Conservation (phyloP, 75 land plant genomes). For the Selaginella tamariscina region DNA sequence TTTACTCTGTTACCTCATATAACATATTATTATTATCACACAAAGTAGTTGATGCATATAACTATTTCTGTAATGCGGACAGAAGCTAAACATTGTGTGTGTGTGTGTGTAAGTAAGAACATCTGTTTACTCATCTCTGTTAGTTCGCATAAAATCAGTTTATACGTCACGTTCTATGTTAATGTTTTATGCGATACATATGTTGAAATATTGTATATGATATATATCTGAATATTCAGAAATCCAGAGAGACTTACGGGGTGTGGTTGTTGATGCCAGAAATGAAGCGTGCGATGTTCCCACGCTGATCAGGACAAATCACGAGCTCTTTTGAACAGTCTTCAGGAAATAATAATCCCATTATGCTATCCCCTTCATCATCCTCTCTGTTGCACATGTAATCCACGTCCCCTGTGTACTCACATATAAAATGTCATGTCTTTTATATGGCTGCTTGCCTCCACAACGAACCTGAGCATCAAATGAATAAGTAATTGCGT, state of each 20-base stretch:
- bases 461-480: constrained; percentile 59
- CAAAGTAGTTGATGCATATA: too few species aligned
- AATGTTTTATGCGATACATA: too few species aligned
- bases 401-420: constrained; percentile 78
- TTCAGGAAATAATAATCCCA: constrained; percentile 46
- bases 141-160: too few species aligned
- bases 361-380: constrained; percentile 77
- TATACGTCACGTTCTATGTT: too few species aligned
- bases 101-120: too few species aligned
- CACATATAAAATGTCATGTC: constrained; percentile 64
- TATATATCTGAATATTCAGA: too few species aligned
- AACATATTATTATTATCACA: neutral
- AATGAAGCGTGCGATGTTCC: constrained; percentile 68
- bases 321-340: constrained; percentile 44
- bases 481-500: constrained; percentile 1
- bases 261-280: constrained; percentile 81
- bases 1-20: neutral
- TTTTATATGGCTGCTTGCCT: constrained; percentile 55
- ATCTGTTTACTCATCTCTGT: too few species aligned
- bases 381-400: constrained; percentile 55
- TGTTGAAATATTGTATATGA: too few species aligned
- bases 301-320: constrained; percentile 68
- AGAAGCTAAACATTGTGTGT: too few species aligned
- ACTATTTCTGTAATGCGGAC: too few species aligned
- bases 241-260: constrained; percentile 23